Conservation (phyloP, 352 stramenopile genomes). For the Phytophthora megakarya region DNA sequence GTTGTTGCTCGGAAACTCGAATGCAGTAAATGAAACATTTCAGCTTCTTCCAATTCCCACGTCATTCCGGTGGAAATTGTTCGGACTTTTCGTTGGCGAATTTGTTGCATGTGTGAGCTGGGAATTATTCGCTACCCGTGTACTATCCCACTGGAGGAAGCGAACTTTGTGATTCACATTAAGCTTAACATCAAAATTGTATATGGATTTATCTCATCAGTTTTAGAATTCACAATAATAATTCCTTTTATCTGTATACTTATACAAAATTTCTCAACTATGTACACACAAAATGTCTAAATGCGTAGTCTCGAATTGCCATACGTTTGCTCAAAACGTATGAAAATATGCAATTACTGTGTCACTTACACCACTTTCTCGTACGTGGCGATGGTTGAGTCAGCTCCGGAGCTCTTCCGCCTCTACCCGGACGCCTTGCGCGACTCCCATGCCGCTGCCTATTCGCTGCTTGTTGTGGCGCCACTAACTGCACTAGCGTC, state of each 20-base stretch:
- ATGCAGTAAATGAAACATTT: constrained; percentile 36
- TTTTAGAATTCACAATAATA: no score
- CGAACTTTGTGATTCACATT: no score
- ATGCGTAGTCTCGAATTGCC: no score
- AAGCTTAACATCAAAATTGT: no score
- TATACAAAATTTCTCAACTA: no score
- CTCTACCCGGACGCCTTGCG: constrained; percentile 54
- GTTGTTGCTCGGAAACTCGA: constrained; percentile 40
- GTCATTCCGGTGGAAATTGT: constrained; percentile 43
- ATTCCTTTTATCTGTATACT: no score
- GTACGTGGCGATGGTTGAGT: constrained; percentile 3
- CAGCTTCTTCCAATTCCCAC: constrained; percentile 38
- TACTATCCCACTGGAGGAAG: no score
- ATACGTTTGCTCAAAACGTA: no score
- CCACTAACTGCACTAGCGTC: constrained; percentile 44
- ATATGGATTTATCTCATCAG: no score
- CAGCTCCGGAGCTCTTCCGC: constrained; percentile 42
- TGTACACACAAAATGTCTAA: no score
- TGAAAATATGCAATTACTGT: no score
- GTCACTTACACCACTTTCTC: constrained; percentile 1
- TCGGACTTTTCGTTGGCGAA: constrained; percentile 39
- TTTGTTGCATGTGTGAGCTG: constrained; percentile 26
- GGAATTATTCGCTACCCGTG: constrained; percentile 39
- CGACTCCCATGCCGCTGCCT: constrained; percentile 48
- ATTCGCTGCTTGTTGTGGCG: constrained; percentile 52